These are phyloP conservation scores for Xenosphaeropsis pyriputrescens DNA, from an alignment of 2,329 filamentous ascomycete species.

Conservation along the genomic window DNA sequence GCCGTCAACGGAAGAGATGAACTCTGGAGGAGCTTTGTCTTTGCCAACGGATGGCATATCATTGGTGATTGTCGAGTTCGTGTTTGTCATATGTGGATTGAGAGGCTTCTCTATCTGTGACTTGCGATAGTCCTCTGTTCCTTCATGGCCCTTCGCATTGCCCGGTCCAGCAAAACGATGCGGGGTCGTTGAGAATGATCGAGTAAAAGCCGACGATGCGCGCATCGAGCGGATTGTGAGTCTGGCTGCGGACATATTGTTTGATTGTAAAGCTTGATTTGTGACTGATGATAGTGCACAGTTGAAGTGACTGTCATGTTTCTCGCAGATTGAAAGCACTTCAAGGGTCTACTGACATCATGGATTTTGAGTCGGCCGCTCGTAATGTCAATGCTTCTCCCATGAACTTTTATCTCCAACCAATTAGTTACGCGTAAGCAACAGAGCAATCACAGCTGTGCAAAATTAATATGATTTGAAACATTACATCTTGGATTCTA, in stretches of 20 bases:
- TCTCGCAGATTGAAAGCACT: background rate
- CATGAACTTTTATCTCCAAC: too few species aligned
- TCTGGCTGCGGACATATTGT: constrained; percentile 11
- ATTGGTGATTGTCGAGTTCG: constrained; percentile 46
- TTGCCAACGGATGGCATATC: constrained; percentile 44
- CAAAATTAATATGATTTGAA: too few species aligned
- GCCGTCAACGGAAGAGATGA: constrained; percentile 38
- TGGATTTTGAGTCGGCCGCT: too few species aligned
- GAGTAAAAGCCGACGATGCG: constrained; percentile 10
- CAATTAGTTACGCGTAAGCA: too few species aligned
- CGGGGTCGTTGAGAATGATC: constrained; percentile 10
- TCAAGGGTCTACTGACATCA: too few species aligned
- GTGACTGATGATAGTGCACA: too few species aligned
- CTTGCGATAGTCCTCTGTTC: constrained; percentile 35
- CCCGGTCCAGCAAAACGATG: constrained; percentile 11
- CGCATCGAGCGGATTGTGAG: constrained; percentile 8
- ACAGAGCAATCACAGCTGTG: too few species aligned
- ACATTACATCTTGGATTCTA: too few species aligned
- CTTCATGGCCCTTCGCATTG: constrained; percentile 28
- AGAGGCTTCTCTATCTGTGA: constrained; percentile 39
- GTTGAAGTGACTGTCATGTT: background rate
- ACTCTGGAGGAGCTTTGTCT: constrained; percentile 41
- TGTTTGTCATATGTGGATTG: constrained; percentile 50
- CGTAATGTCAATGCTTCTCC: too few species aligned
- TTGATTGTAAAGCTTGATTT: background rate